phyloP scores from a whole-genome alignment of 257 asterid species.

The Thymus quinquecostatus region DNA sequence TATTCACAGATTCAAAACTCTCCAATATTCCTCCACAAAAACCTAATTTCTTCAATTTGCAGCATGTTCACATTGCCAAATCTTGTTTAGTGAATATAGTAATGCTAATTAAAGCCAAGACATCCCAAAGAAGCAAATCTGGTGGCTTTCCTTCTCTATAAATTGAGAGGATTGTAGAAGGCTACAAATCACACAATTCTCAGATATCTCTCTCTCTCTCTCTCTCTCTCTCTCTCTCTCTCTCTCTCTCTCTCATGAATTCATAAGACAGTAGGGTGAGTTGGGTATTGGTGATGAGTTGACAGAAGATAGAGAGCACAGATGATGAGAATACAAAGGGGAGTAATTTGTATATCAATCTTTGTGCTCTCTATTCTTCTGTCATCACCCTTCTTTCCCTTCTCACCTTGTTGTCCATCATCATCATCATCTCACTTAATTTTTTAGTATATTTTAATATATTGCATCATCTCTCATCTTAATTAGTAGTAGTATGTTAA shows the following conservation, averaged over 20 bases:
- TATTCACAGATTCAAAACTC: no score
- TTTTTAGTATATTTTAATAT: not conserved
- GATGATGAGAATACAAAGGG: conserved; percentile 43
- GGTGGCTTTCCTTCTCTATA: conserved; percentile 27
- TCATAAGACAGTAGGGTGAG: conserved; percentile 28
- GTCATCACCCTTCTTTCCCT: conserved; percentile 43
- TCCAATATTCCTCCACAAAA: conserved; percentile 20
- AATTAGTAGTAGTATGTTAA: no score
- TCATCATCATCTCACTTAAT: not conserved
- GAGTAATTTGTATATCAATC: conserved; percentile 42
- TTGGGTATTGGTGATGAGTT: conserved; percentile 45
- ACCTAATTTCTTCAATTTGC: not conserved
- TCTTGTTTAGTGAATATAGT: conserved; percentile 28
- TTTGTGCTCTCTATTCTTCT: conserved; percentile 53
- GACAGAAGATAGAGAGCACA: conserved; percentile 67
- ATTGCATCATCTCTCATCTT: no score
- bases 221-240: not conserved
- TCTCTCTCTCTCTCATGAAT: not conserved
- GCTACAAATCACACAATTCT: conserved; percentile 21
- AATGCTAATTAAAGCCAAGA: conserved; percentile 22
- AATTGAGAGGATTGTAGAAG: conserved; percentile 34
- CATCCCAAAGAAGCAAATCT: not conserved
- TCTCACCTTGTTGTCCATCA: conserved; percentile 15
- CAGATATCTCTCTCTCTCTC: not conserved
- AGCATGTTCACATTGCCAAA: not conserved